These are phyloP conservation scores for Salix dunnii DNA, from an alignment of 345 rosid genomes.

Conservation along the genomic window DNA sequence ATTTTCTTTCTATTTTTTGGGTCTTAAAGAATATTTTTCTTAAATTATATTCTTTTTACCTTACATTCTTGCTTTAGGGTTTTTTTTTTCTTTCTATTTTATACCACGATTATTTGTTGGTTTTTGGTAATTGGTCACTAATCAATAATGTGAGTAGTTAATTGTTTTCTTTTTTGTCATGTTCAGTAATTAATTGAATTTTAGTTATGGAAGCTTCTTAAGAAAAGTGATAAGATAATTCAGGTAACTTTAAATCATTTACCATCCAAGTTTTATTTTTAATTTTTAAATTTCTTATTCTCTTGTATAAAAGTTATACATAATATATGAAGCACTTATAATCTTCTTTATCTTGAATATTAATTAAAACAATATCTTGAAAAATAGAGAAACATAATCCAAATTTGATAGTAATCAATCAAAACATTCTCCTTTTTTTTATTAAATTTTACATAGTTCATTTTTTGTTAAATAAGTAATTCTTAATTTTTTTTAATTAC, in stretches of 20 bases:
- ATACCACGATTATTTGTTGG: neutral
- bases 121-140: neutral
- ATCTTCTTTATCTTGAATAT: too few species aligned
- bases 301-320: too few species aligned
- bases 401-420: neutral
- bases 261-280: neutral
- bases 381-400: neutral
- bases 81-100: too few species aligned
- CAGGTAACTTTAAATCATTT: too few species aligned
- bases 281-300: too few species aligned
- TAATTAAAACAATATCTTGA: too few species aligned
- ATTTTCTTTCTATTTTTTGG: neutral
- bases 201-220: neutral
- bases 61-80: neutral
- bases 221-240: neutral
- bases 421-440: too few species aligned
- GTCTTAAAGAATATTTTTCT: neutral
- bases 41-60: neutral
- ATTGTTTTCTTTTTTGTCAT: neutral
- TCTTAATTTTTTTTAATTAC: too few species aligned
- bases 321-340: too few species aligned
- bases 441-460: too few species aligned
- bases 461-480: too few species aligned
- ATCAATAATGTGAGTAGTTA: neutral
- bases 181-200: neutral